Evolutionary conservation across 2,329 filamentous ascomycete species (phyloP).

Genomic region (Dothidotthia symphoricarpi): DNA sequence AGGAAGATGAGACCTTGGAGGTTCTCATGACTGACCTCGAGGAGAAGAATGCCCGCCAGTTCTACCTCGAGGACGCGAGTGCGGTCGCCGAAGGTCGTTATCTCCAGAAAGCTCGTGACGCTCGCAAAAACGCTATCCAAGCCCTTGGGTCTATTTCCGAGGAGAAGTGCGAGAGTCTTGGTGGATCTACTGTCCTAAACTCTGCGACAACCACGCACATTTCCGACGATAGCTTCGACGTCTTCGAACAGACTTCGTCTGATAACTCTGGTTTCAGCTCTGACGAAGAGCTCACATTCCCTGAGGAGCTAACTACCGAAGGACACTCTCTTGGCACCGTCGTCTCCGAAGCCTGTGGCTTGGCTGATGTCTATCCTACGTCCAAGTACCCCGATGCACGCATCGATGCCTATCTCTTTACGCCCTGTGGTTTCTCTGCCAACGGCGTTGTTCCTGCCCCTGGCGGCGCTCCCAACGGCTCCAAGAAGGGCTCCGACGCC

Average conservation of each 20-base stretch:
- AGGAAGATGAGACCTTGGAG: conserved; percentile 72
- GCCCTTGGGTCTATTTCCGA: conserved; percentile 61
- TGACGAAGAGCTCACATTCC: conserved; percentile 59
- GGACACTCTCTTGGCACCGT: conserved; percentile 91
- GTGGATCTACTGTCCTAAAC: conserved; percentile 36
- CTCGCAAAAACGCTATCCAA: conserved; percentile 59
- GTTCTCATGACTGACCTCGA: conserved; percentile 69
- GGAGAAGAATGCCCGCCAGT: conserved; percentile 64
- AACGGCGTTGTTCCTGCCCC: conserved; percentile 91
- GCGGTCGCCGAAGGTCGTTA: conserved; percentile 81
- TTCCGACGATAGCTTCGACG: conserved; percentile 66
- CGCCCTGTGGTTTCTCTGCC: conserved; percentile 93
- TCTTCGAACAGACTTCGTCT: conserved; percentile 73
- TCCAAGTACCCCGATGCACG: conserved; percentile 87
- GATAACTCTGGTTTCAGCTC: conserved; percentile 59
- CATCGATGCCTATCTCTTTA: conserved; percentile 95
- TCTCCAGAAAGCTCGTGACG: conserved; percentile 64
- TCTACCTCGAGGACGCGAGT: conserved; percentile 78
- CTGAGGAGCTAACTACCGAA: conserved; percentile 80
- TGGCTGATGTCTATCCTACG: conserved; percentile 84
- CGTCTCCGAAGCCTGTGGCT: conserved; percentile 84
- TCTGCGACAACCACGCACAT: conserved; percentile 44
- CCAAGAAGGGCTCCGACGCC: conserved; percentile 42
- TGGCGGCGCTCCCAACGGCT: conserved; percentile 45
- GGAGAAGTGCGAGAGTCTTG: conserved; percentile 43